phyloP scores from a whole-genome alignment of 768 basidiomycete species.

The Dentipellis fragilis region DNA sequence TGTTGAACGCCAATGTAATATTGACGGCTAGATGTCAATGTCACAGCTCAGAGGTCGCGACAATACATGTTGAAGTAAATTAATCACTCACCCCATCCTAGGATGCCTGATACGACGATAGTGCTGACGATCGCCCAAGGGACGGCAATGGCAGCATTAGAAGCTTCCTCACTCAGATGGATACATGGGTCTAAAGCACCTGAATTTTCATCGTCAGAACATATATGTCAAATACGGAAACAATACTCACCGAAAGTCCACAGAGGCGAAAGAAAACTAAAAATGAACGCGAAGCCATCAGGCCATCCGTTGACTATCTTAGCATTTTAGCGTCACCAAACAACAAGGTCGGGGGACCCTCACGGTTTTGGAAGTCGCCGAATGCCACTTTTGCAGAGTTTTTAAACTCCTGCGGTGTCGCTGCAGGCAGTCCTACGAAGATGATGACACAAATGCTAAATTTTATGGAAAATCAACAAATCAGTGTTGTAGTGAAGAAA shows the following conservation, averaged over 20 bases:
- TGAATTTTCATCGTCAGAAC: background rate
- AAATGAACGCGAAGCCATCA: conserved; percentile 37
- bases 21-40: conserved; percentile 15
- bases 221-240: background rate
- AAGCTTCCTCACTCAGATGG: conserved; percentile 54
- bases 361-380: conserved; percentile 53
- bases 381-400: conserved; percentile 56
- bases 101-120: conserved; percentile 35
- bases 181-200: conserved; percentile 37
- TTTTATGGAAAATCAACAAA: background rate
- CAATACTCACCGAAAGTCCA: conserved; percentile 34
- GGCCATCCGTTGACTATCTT: conserved; percentile 39
- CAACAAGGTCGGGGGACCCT: conserved; percentile 7
- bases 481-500: background rate
- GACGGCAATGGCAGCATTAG: conserved; percentile 49
- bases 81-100: conserved; percentile 26
- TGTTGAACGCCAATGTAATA: conserved; percentile 9
- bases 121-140: conserved; percentile 53
- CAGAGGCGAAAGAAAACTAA: conserved; percentile 40
- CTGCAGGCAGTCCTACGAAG: conserved; percentile 45
- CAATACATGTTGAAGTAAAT: background rate
- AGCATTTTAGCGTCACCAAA: background rate
- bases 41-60: too few species aligned
- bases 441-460: conserved; percentile 20
- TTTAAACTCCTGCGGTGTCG: conserved; percentile 47